Conservation (phyloP, 2,329 filamentous ascomycete genomes). For the Microsporum ferrugineum region DNA sequence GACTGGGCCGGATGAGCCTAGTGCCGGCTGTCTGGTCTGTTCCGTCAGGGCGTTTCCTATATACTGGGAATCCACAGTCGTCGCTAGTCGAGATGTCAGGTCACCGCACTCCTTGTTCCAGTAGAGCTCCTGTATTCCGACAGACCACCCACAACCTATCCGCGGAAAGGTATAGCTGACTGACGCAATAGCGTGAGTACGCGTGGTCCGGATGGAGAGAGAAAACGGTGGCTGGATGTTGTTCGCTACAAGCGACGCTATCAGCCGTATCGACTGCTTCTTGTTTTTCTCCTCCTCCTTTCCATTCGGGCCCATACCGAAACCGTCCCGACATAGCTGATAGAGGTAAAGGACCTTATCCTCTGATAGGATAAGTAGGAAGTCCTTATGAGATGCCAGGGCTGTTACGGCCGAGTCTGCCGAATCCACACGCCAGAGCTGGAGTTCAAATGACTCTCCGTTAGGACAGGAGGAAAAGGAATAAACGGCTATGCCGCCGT, state of each 20-base stretch:
- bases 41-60: constrained; percentile 14
- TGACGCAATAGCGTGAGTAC: constrained; percentile 58
- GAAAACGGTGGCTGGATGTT: constrained; percentile 68
- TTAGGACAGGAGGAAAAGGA: constrained; percentile 38
- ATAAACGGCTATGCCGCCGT: constrained; percentile 64
- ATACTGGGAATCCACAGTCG: constrained; percentile 31
- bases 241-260: constrained; percentile 71
- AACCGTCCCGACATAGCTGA: constrained; percentile 37
- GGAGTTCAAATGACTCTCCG: constrained; percentile 34
- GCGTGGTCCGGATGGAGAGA: constrained; percentile 63
- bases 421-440: constrained; percentile 51
- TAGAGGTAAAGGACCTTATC: constrained; percentile 67
- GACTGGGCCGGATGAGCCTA: neutral
- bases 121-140: constrained; percentile 82
- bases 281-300: constrained; percentile 13
- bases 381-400: constrained; percentile 62
- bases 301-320: neutral
- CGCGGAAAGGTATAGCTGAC: constrained; percentile 78
- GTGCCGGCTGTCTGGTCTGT: neutral
- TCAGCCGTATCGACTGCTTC: constrained; percentile 31
- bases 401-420: constrained; percentile 56
- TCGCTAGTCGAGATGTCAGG: constrained; percentile 29
- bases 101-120: constrained; percentile 42
- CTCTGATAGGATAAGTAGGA: constrained; percentile 65
- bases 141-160: constrained; percentile 67